Evolutionary conservation across 2,329 filamentous ascomycete species (phyloP), one percentile per base, ranked within the genome.

Genomic region (Bipolaris victoriae): DNA sequence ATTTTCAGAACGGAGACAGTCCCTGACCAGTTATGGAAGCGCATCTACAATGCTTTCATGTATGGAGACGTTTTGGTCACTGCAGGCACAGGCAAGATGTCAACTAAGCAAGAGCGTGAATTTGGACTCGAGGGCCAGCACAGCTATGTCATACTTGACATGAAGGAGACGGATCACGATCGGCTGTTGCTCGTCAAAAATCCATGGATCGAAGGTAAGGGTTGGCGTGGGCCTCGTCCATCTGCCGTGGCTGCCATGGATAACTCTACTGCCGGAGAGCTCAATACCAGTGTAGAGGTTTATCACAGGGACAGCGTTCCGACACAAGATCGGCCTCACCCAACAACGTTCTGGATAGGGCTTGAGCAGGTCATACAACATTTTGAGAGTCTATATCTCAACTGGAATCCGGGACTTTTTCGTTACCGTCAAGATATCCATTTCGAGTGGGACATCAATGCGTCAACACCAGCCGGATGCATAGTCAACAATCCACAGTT

Each of bases 361-460:
- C 86, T 95, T 26, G 90, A 96, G 65, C 90, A 92, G 63, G 87
- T 97, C 3, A 85, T 91, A 35, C 92, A 97, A 69, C 88, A 97
- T 71, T 99, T 97, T 62, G 92, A 98, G 73, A 96, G 93, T 16
- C 86, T 99, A 65, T 99, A 98, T 75, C 82, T 99, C 52, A 99
- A 98, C 77, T 99, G 95, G 95, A 97, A 97, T 64, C 93, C 95
- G 0, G 84, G 85, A 0, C 81, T 97, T 0, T 99, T 99, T 77
- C 81, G 81, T 1, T 80, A 90, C 71, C 88, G 93, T 7, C 89
- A 97, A 74, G 93, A 99, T 68, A 87, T 93, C 54, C 95, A 99
- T 76, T 96, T 98, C 70, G 83, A 83, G 2, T 99, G 95, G 95
- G 83, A 88, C 57, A 73, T 88, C n/a, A 63, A 66, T 7, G 75